These are phyloP conservation scores for Phaffia australis DNA, from an alignment of 768 basidiomycete species.

Conservation along the genomic window DNA sequence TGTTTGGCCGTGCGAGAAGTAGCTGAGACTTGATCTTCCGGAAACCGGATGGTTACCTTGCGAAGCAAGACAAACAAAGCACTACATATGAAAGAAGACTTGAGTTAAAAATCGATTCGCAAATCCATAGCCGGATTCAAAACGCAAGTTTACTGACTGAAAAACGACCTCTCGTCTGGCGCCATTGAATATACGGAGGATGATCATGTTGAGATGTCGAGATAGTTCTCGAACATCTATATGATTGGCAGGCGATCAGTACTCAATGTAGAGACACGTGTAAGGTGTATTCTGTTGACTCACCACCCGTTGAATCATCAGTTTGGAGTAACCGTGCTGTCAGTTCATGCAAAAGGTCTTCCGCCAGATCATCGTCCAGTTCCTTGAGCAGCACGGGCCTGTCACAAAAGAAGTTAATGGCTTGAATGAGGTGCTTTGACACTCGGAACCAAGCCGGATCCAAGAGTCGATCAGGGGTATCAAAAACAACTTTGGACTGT, in stretches of 20 bases:
- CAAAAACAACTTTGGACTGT: slow-evolving; percentile 21
- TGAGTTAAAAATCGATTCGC: slow-evolving; percentile 6
- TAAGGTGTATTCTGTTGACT: no score
- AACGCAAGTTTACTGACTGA: slow-evolving; percentile 47
- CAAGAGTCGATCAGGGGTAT: background rate
- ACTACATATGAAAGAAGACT: slow-evolving; percentile 39
- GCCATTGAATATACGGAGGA: slow-evolving; percentile 82
- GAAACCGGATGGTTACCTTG: slow-evolving; percentile 51
- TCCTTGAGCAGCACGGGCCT: slow-evolving; percentile 78
- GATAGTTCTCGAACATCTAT: slow-evolving; percentile 85
- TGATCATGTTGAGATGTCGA: slow-evolving; percentile 96
- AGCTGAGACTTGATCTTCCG: slow-evolving; percentile 42
- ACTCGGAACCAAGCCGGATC: slow-evolving; percentile 48
- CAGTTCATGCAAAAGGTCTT: slow-evolving; percentile 78
- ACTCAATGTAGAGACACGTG: no score
- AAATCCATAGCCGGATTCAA: background rate
- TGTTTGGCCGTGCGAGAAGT: slow-evolving; percentile 78
- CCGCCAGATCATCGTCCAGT: slow-evolving; percentile 70
- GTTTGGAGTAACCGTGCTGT: slow-evolving; percentile 85
- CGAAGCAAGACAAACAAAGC: slow-evolving; percentile 66
- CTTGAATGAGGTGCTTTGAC: slow-evolving; percentile 95
- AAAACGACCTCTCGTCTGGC: slow-evolving; percentile 82
- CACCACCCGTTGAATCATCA: slow-evolving; percentile 48
- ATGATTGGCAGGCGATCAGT: no score
- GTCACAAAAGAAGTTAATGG: slow-evolving; percentile 87